Conservation (phyloP, 306 rosid genomes). For the Casuarina cunninghamiana region DNA sequence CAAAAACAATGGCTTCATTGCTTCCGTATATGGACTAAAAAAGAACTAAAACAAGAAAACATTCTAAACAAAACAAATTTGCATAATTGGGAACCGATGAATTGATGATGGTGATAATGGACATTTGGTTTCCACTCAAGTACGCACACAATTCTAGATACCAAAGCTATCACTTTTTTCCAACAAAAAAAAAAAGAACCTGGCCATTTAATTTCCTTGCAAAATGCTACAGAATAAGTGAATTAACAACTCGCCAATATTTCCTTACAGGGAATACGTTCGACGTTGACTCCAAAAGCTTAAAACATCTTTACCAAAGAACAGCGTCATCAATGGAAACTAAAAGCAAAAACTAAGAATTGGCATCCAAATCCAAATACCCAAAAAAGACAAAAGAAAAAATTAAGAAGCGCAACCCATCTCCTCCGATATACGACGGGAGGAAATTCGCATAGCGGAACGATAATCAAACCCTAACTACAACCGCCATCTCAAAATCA, state of each 20-base stretch:
- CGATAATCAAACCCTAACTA: neutral
- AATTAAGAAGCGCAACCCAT: neutral
- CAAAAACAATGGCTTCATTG: too few relatives aligned
- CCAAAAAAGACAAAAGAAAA: neutral
- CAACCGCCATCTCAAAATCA: neutral
- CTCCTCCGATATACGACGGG: neutral
- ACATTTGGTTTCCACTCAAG: neutral
- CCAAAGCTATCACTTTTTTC: neutral
- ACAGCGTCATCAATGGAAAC: neutral
- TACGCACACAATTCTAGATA: neutral
- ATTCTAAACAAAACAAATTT: neutral
- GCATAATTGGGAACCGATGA: neutral
- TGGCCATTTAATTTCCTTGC: neutral
- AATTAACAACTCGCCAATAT: neutral
- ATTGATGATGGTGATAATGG: neutral
- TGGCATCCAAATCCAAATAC: neutral
- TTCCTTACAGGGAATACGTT: neutral
- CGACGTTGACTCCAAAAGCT: neutral
- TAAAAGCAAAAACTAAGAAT: neutral
- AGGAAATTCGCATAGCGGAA: neutral
- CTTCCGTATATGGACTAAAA: too few relatives aligned
- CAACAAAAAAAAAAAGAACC: neutral
- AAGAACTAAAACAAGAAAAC: too few relatives aligned
- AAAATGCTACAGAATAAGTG: neutral
- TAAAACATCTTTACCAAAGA: neutral